Conservation (phyloP, 257 asterid species). For the Capsicum chinense region DNA sequence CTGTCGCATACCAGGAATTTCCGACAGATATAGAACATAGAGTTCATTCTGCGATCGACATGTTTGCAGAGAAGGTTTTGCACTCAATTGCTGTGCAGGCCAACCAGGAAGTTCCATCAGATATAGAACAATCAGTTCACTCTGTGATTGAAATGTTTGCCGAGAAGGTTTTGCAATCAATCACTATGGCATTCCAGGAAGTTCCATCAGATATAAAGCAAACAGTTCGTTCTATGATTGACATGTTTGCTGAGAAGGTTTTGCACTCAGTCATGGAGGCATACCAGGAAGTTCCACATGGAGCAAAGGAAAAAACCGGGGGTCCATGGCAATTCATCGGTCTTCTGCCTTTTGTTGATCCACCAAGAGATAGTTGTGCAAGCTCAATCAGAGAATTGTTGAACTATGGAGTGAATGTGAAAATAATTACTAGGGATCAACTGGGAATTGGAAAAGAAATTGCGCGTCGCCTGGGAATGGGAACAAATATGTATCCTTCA, state of each 20-base stretch:
- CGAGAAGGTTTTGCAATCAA: slow-evolving; percentile 53
- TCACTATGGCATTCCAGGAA: slow-evolving; percentile 52
- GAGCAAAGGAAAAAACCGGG: slow-evolving; percentile 51
- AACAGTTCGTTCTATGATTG: slow-evolving; percentile 39
- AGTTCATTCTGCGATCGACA: slow-evolving; percentile 43
- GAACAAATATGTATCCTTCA: slow-evolving; percentile 97
- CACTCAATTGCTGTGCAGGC: slow-evolving; percentile 49
- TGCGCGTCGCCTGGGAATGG: slow-evolving; percentile 95
- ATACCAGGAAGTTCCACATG: slow-evolving; percentile 52
- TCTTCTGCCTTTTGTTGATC: slow-evolving; percentile 53
- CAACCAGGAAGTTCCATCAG: slow-evolving; percentile 46
- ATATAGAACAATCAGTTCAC: slow-evolving; percentile 40
- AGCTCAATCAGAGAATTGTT: slow-evolving; percentile 46
- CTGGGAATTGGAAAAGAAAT: slow-evolving; percentile 96
- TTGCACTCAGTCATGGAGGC: slow-evolving; percentile 55
- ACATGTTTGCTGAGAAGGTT: slow-evolving; percentile 54
- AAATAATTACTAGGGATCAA: slow-evolving; percentile 79
- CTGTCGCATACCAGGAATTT: slow-evolving; percentile 56
- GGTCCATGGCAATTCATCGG: slow-evolving; percentile 55
- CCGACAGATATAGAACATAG: slow-evolving; percentile 27
- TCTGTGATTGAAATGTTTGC: slow-evolving; percentile 55
- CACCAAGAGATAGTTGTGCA: slow-evolving; percentile 51
- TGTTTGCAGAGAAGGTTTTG: slow-evolving; percentile 56
- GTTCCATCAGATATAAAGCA: slow-evolving; percentile 34
- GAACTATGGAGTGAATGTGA: slow-evolving; percentile 51